These are phyloP conservation scores for Ophiognomonia clavigignenti-juglandacearum DNA, from an alignment of 2,329 filamentous ascomycete species.

Conservation along the genomic window DNA sequence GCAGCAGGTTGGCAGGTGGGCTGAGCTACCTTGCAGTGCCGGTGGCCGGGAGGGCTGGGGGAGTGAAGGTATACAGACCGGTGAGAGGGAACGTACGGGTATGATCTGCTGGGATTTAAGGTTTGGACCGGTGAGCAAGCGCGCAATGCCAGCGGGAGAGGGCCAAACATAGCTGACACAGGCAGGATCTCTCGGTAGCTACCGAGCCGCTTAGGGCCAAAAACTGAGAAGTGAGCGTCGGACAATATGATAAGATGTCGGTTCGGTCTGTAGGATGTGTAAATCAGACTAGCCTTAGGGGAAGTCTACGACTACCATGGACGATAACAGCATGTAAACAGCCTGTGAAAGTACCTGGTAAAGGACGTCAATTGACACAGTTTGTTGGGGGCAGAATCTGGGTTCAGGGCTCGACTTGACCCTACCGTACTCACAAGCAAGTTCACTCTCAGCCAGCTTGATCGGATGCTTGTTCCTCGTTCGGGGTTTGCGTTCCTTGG, in stretches of 20 bases:
- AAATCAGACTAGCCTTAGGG: no score
- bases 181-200: slow-evolving; percentile 12
- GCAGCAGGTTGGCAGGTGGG: not conserved
- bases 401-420: no score
- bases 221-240: slow-evolving; percentile 2
- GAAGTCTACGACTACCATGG: no score
- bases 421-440: no score
- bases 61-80: slow-evolving; percentile 15
- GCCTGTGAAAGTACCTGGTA: no score
- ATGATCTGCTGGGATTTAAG: not conserved
- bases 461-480: not conserved
- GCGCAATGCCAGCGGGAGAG: slow-evolving; percentile 7
- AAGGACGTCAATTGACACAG: no score
- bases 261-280: no score
- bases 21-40: slow-evolving; percentile 16
- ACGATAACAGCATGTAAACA: no score
- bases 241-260: not conserved
- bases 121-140: slow-evolving; percentile 2
- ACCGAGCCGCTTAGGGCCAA: slow-evolving; percentile 7
- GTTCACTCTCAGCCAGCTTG: no score
- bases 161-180: not conserved
- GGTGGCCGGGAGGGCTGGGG: slow-evolving; percentile 5
- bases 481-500: no score
- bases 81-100: slow-evolving; percentile 8
- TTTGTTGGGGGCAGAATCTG: no score